phyloP scores from a whole-genome alignment of 2,329 filamentous ascomycete species.

The Arthrobotrys sphaeroides region DNA sequence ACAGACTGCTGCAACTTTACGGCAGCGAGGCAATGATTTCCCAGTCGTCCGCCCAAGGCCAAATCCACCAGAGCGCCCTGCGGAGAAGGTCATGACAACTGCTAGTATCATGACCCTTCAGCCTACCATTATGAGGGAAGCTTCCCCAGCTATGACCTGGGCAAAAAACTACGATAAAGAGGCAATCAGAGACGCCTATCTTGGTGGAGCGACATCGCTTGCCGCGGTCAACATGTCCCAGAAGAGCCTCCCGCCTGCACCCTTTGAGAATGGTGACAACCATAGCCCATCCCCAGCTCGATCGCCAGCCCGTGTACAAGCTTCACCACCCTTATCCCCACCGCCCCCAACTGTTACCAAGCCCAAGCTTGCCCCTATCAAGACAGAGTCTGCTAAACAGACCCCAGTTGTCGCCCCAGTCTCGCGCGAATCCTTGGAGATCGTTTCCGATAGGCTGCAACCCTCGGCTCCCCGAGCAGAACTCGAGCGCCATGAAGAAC shows the following conservation, averaged over 20 bases:
- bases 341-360: constrained; percentile 12
- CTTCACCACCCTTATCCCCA: neutral
- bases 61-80: constrained; percentile 67
- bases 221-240: constrained; percentile 21
- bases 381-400: constrained; percentile 11
- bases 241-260: constrained; percentile 41
- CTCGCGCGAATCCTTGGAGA: constrained; percentile 28
- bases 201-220: constrained; percentile 62
- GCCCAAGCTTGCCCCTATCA: constrained; percentile 16
- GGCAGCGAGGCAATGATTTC: constrained; percentile 70
- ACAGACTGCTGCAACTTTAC: constrained; percentile 83
- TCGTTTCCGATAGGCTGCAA: constrained; percentile 49
- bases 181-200: constrained; percentile 82
- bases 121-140: constrained; percentile 82
- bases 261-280: constrained; percentile 33
- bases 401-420: neutral
- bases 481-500: constrained; percentile 54
- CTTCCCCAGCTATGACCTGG: constrained; percentile 95
- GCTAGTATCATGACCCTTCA: constrained; percentile 90
- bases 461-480: constrained; percentile 55
- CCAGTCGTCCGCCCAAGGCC: constrained; percentile 60
- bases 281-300: constrained; percentile 20
- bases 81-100: constrained; percentile 68
- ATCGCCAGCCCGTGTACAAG: constrained; percentile 16
- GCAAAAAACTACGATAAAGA: constrained; percentile 94